Conservation (phyloP, 495 filamentous ascomycete genomes). For the Penicillium cosmopolitanum region DNA sequence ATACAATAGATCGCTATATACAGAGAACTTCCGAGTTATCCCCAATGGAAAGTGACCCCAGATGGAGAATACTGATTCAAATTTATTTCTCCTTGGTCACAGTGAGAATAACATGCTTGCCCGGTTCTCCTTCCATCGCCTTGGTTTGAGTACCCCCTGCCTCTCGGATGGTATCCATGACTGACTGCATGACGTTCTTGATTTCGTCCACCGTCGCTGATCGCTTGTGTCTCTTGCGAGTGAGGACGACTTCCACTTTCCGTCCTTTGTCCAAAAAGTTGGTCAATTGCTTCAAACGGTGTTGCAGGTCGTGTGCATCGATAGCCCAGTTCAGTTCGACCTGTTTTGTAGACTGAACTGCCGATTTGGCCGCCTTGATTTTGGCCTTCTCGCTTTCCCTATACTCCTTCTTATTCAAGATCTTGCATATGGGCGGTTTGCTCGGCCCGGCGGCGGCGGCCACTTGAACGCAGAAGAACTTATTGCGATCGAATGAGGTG, state of each 20-base stretch:
- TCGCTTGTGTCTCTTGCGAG: conserved; percentile 49
- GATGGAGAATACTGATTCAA: not conserved
- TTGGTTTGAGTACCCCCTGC: conserved; percentile 42
- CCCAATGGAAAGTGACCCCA: not conserved
- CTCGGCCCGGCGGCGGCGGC: conserved; percentile 31
- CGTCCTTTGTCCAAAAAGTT: conserved; percentile 66
- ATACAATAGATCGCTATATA: no score
- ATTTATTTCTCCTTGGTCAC: conserved; percentile 39
- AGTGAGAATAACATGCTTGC: conserved; percentile 42
- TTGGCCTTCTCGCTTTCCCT: conserved; percentile 46
- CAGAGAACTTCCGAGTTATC: no score
- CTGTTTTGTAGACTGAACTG: conserved; percentile 57
- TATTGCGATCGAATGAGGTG: conserved; percentile 45
- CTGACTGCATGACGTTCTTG: conserved; percentile 43
- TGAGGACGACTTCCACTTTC: conserved; percentile 64
- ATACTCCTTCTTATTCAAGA: conserved; percentile 56
- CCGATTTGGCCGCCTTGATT: conserved; percentile 41
- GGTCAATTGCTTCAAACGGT: conserved; percentile 61
- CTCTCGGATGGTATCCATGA: conserved; percentile 39
- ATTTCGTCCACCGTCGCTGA: conserved; percentile 46
- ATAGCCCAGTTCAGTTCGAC: conserved; percentile 88
- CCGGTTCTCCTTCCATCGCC: conserved; percentile 48
- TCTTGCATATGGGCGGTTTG: conserved; percentile 64
- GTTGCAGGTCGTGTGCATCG: conserved; percentile 63
- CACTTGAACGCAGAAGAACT: conserved; percentile 63